Conservation (phyloP, 2,329 filamentous ascomycete species). For the Penicillium sp. region DNA sequence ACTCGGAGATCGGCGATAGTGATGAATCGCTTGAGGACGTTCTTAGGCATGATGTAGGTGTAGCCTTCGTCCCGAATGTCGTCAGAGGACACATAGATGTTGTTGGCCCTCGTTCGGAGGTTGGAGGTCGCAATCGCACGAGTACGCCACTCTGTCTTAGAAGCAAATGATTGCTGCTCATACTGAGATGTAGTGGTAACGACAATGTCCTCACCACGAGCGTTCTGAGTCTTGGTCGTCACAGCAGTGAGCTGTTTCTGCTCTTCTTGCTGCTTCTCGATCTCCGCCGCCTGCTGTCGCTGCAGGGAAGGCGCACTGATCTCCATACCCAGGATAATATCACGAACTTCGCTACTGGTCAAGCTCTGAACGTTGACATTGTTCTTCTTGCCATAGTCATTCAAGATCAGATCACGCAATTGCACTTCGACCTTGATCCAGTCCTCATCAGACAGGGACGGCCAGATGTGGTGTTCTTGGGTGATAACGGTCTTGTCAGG, state of each 20-base stretch:
- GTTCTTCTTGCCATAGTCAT: conserved; percentile 99
- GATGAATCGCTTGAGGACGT: conserved; percentile 95
- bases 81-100: conserved; percentile 96
- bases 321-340: conserved; percentile 99
- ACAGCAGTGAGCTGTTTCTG: conserved; percentile 93
- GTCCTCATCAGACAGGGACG: conserved; percentile 82
- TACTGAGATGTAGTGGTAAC: conserved; percentile 97
- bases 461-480: conserved; percentile 98
- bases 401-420: conserved; percentile 86
- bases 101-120: conserved; percentile 84
- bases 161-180: conserved; percentile 93
- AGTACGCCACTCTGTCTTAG: conserved; percentile 97
- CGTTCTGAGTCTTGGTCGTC: conserved; percentile 95
- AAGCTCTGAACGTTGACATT: conserved; percentile 97
- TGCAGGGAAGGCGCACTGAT: conserved; percentile 97
- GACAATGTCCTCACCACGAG: conserved; percentile 93
- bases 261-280: conserved; percentile 97
- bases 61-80: conserved; percentile 83
- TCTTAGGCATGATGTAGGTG: conserved; percentile 99
- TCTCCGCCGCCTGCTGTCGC: conserved; percentile 93
- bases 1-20: conserved; percentile 92
- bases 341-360: conserved; percentile 91
- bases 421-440: conserved; percentile 99
- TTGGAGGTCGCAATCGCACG: conserved; percentile 94
- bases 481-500: conserved; percentile 98